Percentiles rank a stretch among this genome's conserved stretches.
These are phyloP conservation scores for Gossypium sturtianum DNA, from an alignment of 345 rosid genomes.

Conservation along the genomic window DNA sequence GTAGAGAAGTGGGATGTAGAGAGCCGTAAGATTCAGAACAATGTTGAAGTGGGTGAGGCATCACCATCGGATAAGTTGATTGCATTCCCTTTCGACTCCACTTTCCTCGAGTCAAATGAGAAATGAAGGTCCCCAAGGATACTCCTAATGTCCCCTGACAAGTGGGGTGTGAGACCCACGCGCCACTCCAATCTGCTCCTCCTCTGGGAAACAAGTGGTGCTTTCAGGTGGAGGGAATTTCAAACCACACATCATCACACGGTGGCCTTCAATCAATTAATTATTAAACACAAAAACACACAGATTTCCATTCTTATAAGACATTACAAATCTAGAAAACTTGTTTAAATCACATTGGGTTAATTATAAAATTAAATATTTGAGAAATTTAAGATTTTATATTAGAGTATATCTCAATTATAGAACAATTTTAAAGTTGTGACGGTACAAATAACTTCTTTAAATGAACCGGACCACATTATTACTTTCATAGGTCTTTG, in stretches of 20 bases:
- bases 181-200: constrained; percentile 4
- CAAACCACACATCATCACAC: background rate
- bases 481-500: too few species aligned
- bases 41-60: background rate
- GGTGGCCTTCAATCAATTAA: background rate
- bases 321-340: too few species aligned
- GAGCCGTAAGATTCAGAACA: constrained; percentile 18
- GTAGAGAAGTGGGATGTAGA: constrained; percentile 7
- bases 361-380: too few species aligned
- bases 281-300: background rate
- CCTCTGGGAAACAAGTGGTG: background rate
- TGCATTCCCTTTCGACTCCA: background rate
- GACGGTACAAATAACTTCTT: too few species aligned
- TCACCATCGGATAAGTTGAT: background rate
- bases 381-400: too few species aligned
- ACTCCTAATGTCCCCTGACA: background rate
- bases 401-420: too few species aligned
- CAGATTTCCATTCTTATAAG: background rate
- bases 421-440: too few species aligned
- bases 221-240: background rate
- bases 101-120: constrained; percentile 6
- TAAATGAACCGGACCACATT: too few species aligned
- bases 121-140: background rate
- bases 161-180: constrained; percentile 15
- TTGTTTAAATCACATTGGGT: too few species aligned